Conservation (phyloP, 2,329 filamentous ascomycete genomes). For the Penicillium sp. region DNA sequence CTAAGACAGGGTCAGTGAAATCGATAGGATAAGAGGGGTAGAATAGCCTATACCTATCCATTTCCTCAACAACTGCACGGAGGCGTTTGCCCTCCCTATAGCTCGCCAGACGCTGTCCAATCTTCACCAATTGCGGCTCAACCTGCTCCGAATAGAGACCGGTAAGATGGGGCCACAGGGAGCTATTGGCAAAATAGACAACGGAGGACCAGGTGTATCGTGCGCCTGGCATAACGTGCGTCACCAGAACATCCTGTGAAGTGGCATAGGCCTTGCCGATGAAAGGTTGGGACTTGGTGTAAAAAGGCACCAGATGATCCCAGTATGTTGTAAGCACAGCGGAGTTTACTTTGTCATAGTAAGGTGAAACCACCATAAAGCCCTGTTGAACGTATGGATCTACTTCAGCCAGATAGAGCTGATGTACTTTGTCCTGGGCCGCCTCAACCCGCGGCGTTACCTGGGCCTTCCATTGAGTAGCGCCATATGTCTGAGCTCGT, state of each 20-base stretch:
- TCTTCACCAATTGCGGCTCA: conserved; percentile 89
- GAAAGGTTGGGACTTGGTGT: conserved; percentile 73
- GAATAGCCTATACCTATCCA: conserved; percentile 43
- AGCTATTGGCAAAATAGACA: conserved; percentile 69
- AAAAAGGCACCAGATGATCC: conserved; percentile 71
- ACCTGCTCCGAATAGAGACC: conserved; percentile 87
- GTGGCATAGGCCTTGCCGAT: conserved; percentile 66
- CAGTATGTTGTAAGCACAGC: conserved; percentile 29
- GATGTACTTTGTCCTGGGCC: conserved; percentile 60
- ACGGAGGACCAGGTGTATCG: conserved; percentile 70
- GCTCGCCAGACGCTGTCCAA: conserved; percentile 79
- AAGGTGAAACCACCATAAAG: conserved; percentile 63
- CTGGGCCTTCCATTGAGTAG: conserved; percentile 74
- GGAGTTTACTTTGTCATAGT: conserved; percentile 73
- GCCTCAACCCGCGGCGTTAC: conserved; percentile 72
- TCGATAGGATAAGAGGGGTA: background rate
- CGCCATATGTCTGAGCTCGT: conserved; percentile 65
- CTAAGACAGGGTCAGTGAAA: conserved; percentile 4
- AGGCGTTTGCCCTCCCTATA: conserved; percentile 62
- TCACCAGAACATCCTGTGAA: conserved; percentile 65
- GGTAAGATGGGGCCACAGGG: conserved; percentile 77
- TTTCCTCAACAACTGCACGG: conserved; percentile 58
- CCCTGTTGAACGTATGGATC: conserved; percentile 71
- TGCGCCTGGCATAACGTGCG: conserved; percentile 70
- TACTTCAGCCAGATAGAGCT: conserved; percentile 69